phyloP scores from a whole-genome alignment of 106 monocot genomes.

The Dactylorhiza incarnata region DNA sequence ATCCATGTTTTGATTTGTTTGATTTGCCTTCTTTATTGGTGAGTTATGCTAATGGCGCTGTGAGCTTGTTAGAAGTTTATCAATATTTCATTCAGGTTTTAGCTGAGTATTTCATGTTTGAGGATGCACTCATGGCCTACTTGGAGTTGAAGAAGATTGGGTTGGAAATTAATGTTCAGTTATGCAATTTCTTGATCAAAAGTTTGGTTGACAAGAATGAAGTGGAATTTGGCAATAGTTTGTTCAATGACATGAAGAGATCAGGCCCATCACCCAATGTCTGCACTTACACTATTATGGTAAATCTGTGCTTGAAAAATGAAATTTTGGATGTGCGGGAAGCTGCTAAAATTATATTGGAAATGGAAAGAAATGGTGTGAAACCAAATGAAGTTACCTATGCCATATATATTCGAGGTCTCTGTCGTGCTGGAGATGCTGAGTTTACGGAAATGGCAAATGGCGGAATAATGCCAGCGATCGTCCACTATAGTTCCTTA shows the following conservation, averaged over 20 bases:
- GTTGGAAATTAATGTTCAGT: conserved; percentile 4
- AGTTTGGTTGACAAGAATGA: conserved; percentile 1
- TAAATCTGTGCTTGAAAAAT: conserved; percentile 6
- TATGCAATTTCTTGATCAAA: conserved; percentile 11
- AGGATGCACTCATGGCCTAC: conserved; percentile 2
- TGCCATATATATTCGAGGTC: conserved; percentile 12
- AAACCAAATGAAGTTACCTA: conserved; percentile 10
- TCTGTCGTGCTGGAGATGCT: conserved; percentile 3
- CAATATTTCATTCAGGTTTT: background rate
- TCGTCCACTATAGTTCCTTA: conserved; percentile 11
- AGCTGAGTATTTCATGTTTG: conserved; percentile 4
- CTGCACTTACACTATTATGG: conserved; percentile 11
- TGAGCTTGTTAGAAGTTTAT: conserved; percentile 5
- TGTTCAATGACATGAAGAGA: conserved; percentile 3
- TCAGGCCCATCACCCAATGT: conserved; percentile 7
- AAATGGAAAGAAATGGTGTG: conserved; percentile 13
- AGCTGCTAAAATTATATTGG: conserved; percentile 6
- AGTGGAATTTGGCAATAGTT: background rate
- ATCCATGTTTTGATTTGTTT: background rate
- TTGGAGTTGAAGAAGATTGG: background rate
- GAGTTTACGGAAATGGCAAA: conserved; percentile 8
- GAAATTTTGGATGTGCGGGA: conserved; percentile 1
- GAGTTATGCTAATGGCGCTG: background rate
- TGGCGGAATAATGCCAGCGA: conserved; percentile 2
- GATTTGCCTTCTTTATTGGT: background rate